phyloP scores from a whole-genome alignment of 2,329 filamentous ascomycete species.

The Colletotrichum karsti region DNA sequence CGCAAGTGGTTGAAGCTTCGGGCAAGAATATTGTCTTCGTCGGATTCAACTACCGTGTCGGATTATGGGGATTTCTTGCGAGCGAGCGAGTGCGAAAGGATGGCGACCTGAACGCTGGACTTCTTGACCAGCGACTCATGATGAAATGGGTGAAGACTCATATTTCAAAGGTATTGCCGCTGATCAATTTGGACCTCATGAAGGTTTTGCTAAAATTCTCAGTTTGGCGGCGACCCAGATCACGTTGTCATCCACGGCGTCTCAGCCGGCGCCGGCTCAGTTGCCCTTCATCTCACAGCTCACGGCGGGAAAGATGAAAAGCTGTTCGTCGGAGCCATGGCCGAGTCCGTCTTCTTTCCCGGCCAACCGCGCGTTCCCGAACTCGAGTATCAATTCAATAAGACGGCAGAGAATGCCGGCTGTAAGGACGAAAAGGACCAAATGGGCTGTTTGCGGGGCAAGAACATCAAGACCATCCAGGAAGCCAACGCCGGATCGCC shows the following conservation, averaged over 20 bases:
- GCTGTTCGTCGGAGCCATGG: conserved; percentile 55
- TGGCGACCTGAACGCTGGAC: conserved; percentile 69
- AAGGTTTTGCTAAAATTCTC: neutral
- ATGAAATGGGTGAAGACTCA: conserved; percentile 70
- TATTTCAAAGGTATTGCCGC: conserved; percentile 53
- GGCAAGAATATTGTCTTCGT: conserved; percentile 60
- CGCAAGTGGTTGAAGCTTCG: conserved; percentile 53
- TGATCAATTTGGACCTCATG: neutral
- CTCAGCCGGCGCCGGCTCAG: conserved; percentile 69
- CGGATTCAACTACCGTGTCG: conserved; percentile 71
- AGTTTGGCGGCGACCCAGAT: conserved; percentile 66
- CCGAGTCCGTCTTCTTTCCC: conserved; percentile 60
- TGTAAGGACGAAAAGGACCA: conserved; percentile 43
- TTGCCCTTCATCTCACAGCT: conserved; percentile 59
- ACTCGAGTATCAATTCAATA: conserved; percentile 57
- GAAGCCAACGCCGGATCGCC: conserved; percentile 47
- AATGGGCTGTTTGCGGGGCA: conserved; percentile 52
- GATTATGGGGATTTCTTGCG: conserved; percentile 69
- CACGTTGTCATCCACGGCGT: conserved; percentile 69
- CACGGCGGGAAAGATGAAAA: conserved; percentile 53
- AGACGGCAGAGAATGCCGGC: conserved; percentile 42
- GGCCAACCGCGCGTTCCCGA: conserved; percentile 52
- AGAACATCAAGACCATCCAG: conserved; percentile 46
- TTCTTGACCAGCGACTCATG: conserved; percentile 69
- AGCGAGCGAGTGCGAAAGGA: conserved; percentile 61